A percentile compares a stretch with the other conserved stretches of the same genome.
Conservation (phyloP, 805 yeast genomes). For the Maudiozyma barnettii region DNA sequence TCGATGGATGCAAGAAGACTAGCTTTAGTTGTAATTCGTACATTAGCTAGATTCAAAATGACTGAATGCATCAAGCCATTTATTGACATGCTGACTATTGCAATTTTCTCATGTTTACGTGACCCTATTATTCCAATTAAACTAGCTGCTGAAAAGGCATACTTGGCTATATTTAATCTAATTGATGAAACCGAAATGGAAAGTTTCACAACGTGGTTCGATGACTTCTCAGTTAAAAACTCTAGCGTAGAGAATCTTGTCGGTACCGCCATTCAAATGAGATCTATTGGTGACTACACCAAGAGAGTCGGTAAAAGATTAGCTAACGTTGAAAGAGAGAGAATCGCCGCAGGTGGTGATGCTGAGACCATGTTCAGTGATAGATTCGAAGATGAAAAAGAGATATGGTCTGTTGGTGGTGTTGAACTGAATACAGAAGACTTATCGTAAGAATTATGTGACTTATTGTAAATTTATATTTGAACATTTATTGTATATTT, state of each 20-base stretch:
- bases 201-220: slow-evolving; percentile 59
- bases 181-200: slow-evolving; percentile 53
- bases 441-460: slow-evolving; percentile 2
- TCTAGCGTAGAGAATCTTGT: slow-evolving; percentile 29
- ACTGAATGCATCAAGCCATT: slow-evolving; percentile 42
- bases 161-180: slow-evolving; percentile 58
- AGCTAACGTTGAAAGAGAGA: slow-evolving; percentile 79
- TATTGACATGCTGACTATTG: slow-evolving; percentile 51
- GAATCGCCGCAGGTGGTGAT: slow-evolving; percentile 85
- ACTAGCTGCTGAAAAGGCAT: slow-evolving; percentile 89
- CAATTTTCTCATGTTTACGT: slow-evolving; percentile 73
- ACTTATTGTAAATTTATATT: no score
- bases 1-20: slow-evolving; percentile 75
- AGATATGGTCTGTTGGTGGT: slow-evolving; percentile 83
- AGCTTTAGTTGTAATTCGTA: slow-evolving; percentile 64
- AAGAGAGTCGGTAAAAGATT: slow-evolving; percentile 82
- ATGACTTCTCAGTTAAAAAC: slow-evolving; percentile 27
- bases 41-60: slow-evolving; percentile 56
- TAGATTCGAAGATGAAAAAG: slow-evolving; percentile 74
- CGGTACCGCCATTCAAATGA: slow-evolving; percentile 44
- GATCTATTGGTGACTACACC: slow-evolving; percentile 83
- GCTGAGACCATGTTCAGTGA: slow-evolving; percentile 77
- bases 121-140: slow-evolving; percentile 87
- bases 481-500: no score
- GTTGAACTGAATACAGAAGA: slow-evolving; percentile 36